These are phyloP conservation scores for Arabidopsis hybrid DNA, from an alignment of 441 rosid genomes.

Conservation along the genomic window DNA sequence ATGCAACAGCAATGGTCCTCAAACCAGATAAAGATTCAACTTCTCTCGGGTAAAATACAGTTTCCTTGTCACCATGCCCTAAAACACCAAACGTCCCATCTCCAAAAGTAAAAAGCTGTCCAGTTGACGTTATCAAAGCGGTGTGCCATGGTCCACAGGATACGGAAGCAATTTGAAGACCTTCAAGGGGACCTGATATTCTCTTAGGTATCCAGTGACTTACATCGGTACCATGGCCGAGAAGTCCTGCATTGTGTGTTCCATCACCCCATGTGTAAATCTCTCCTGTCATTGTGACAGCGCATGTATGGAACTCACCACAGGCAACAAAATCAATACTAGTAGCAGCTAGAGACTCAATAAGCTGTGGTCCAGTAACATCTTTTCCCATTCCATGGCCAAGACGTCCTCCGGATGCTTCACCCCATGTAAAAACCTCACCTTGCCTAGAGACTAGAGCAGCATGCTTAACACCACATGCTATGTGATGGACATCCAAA, in stretches of 20 bases:
- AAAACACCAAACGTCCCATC: constrained; percentile 96
- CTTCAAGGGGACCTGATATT: constrained; percentile 89
- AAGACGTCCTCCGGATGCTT: constrained; percentile 94
- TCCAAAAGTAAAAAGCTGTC: constrained; percentile 95
- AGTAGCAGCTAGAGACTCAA: constrained; percentile 76
- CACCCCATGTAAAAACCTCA: constrained; percentile 97
- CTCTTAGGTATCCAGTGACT: constrained; percentile 99
- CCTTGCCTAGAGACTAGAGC: constrained; percentile 94
- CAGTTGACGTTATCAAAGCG: constrained; percentile 81
- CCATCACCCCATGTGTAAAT: constrained; percentile 98
- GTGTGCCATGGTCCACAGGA: constrained; percentile 99
- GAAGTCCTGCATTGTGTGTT: constrained; percentile 90
- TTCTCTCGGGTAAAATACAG: constrained; percentile 77
- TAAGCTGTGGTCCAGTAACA: constrained; percentile 74
- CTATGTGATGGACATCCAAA: constrained; percentile 89
- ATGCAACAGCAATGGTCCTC: constrained; percentile 84
- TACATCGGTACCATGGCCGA: constrained; percentile 87
- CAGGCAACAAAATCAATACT: constrained; percentile 87
- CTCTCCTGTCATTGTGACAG: constrained; percentile 91
- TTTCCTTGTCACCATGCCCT: constrained; percentile 93
- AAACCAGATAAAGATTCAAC: constrained; percentile 88
- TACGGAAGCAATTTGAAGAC: constrained; percentile 87
- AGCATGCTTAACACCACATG: constrained; percentile 94
- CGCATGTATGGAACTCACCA: constrained; percentile 96
- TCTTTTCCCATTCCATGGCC: constrained; percentile 93